These are phyloP conservation scores for Begonia fuchsioides DNA, from an alignment of 306 rosid genomes.

Conservation along the genomic window DNA sequence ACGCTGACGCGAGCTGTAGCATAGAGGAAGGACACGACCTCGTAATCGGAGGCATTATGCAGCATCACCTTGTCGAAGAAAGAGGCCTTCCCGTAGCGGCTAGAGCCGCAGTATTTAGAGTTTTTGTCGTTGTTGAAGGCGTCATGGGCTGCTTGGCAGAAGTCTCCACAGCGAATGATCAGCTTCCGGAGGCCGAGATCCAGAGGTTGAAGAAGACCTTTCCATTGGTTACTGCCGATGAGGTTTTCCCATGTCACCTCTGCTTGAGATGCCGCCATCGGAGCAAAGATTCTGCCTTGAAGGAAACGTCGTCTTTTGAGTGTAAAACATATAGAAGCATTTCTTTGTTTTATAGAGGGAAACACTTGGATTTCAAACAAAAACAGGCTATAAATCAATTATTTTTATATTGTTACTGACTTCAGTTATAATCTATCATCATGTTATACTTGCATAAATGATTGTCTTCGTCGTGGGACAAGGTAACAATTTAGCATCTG, in stretches of 20 bases:
- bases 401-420: no score
- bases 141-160: constrained; percentile 59
- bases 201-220: constrained; percentile 35
- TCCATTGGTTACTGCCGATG: constrained; percentile 39
- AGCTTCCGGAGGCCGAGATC: constrained; percentile 33
- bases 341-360: no score
- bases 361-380: no score
- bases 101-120: constrained; percentile 51
- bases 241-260: constrained; percentile 31
- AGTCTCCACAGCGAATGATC: constrained; percentile 54
- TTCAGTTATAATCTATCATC: no score
- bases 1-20: constrained; percentile 45
- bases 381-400: no score
- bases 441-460: no score
- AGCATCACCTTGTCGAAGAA: constrained; percentile 50
- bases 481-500: no score
- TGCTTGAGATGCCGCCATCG: neutral
- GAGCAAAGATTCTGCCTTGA: no score
- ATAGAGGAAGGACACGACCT: constrained; percentile 36
- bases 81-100: constrained; percentile 40
- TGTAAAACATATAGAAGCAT: no score
- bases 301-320: no score
- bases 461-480: no score
- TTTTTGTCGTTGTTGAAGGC: constrained; percentile 52
- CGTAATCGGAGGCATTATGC: constrained; percentile 18